Base-by-base conservation (phyloP, 2,329 filamentous ascomycete genomes). In the Blumeria hordei region DNA sequence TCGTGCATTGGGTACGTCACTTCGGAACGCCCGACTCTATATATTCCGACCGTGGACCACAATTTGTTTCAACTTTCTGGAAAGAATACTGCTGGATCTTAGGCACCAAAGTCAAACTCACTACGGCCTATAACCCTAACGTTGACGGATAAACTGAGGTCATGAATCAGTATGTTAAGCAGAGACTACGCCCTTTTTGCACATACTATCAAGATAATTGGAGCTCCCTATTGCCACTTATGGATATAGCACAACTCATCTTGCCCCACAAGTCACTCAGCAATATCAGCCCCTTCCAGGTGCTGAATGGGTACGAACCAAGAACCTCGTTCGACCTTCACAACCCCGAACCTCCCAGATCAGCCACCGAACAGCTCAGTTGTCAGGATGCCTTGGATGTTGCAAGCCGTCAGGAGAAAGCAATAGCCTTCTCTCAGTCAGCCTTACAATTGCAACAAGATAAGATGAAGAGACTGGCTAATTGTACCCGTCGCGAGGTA, bases 21-120 rank as follows among this genome's bases (percentile, higher is more conserved):
- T 28, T 57, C 35, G 50, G 53, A 6, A 16, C 49, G 14, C 55
- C 50, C 7, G 49, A 57, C 18, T 32, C 35, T 14, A 35, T 61
- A 1, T 51, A 59, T 6, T 55, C 55, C 47, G 53, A 61, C 39
- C n/a, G 57, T 28, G 59, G 59, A 32, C 16, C 54, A 6, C 18
- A 45, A 14, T 60, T 61, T 49, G 52, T 54, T 1, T 56, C 41
- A n/a, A 33, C 41, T n/a, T 45, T 45, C 21, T 11, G 41, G 41
- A 45, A 18, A 18, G 41, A n/a, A 0, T 43, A 54, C 10, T 58
- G 37, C 18, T 4, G 6, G 12, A 14, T 16, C 37, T 47, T 58
- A 28, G n/a, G 45, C 10, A 55, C 56, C 7, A 54, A 51, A n/a
- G 44, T 57, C n/a, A 45, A 11, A 16, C 41, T 18, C n/a, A 9